Evolutionary conservation across 192 early-diverging fungal genomes (phyloP).

Genomic region (Entomortierella beljakovae): DNA sequence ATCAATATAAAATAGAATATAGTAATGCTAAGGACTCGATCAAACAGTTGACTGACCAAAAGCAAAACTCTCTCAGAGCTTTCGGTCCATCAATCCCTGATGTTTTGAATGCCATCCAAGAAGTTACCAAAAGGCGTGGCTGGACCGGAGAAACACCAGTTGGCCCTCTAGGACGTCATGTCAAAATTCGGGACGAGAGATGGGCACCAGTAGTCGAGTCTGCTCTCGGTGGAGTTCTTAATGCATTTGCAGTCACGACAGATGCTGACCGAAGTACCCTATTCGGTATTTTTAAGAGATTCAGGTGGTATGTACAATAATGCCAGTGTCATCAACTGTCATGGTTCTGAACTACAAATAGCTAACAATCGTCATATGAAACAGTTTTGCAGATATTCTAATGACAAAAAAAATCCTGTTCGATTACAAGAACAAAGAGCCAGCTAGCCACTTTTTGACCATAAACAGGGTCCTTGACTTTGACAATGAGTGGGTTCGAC

Average conservation of each 20-base stretch:
- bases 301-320: slow-evolving; percentile 56
- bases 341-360: background rate
- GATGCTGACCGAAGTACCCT: slow-evolving; percentile 71
- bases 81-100: slow-evolving; percentile 79
- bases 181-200: slow-evolving; percentile 67
- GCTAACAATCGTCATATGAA: background rate
- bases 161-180: slow-evolving; percentile 76
- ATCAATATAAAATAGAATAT: slow-evolving; percentile 27
- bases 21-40: slow-evolving; percentile 33
- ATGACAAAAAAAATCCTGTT: slow-evolving; percentile 73
- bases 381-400: slow-evolving; percentile 63
- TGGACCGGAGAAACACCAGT: slow-evolving; percentile 65
- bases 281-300: slow-evolving; percentile 61
- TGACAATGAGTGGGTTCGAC: slow-evolving; percentile 77
- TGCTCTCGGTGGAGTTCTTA: slow-evolving; percentile 68
- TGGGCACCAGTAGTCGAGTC: slow-evolving; percentile 75
- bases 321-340: background rate
- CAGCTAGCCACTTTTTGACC: slow-evolving; percentile 66
- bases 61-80: slow-evolving; percentile 74
- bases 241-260: slow-evolving; percentile 76
- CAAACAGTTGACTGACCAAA: slow-evolving; percentile 66
- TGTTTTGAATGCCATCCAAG: slow-evolving; percentile 63
- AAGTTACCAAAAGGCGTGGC: slow-evolving; percentile 51
- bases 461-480: slow-evolving; percentile 71
- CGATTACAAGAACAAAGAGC: slow-evolving; percentile 76